Evolutionary conservation across 2,329 filamentous ascomycete genomes (phyloP).

Genomic region (Lachnellula subtilissima): DNA sequence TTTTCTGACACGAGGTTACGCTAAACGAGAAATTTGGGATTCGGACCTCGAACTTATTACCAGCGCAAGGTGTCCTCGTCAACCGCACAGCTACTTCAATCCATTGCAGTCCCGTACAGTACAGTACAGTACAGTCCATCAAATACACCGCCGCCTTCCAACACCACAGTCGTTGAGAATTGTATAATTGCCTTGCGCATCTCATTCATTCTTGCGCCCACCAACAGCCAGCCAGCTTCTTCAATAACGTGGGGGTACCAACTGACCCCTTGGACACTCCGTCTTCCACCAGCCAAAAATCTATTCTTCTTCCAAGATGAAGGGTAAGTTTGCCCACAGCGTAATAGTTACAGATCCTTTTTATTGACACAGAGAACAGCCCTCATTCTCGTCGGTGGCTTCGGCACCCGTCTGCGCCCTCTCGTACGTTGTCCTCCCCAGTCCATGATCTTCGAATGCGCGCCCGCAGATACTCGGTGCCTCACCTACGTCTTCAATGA

Average conservation of each 20-base stretch:
- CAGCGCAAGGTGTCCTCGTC: conserved; percentile 5
- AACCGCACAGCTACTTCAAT: not conserved
- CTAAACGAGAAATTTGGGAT: conserved; percentile 10
- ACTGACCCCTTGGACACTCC: not conserved
- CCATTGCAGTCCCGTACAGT: not conserved
- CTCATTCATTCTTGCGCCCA: conserved; percentile 1
- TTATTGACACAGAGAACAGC: conserved; percentile 47
- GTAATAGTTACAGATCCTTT: not conserved
- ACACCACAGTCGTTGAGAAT: not conserved
- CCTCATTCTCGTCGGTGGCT: conserved; percentile 98
- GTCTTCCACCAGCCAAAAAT: conserved; percentile 1
- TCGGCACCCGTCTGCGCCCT: conserved; percentile 94
- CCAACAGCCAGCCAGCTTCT: not conserved
- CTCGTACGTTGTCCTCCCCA: conserved; percentile 57
- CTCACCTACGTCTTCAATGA: conserved; percentile 24
- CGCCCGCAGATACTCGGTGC: conserved; percentile 13
- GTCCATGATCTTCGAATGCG: conserved; percentile 10
- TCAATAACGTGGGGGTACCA: conserved; percentile 12
- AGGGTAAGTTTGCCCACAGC: conserved; percentile 22
- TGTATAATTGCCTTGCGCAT: not conserved
- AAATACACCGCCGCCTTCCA: not conserved
- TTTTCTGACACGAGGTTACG: not conserved
- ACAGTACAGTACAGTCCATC: not conserved
- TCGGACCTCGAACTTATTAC: not conserved
- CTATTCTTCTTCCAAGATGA: conserved; percentile 27